These are phyloP conservation scores for Prunella vulgaris DNA, from an alignment of 257 asterid genomes.

Conservation along the genomic window DNA sequence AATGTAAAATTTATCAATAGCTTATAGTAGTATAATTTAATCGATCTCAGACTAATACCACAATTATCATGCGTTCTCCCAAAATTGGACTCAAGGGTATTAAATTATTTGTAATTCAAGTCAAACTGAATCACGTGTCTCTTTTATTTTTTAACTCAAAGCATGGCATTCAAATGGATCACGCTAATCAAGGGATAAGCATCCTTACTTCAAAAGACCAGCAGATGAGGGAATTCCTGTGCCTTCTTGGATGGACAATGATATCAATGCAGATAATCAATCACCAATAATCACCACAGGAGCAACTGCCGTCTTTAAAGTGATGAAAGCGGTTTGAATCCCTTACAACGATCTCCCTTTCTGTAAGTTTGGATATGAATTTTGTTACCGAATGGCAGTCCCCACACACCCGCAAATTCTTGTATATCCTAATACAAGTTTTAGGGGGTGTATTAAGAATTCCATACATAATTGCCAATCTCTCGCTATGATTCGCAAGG, in stretches of 20 bases:
- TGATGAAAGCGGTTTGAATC: slow-evolving; percentile 69
- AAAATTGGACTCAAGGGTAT: background rate
- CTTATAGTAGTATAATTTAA: too few species aligned
- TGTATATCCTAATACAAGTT: slow-evolving; percentile 46
- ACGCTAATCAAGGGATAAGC: too few species aligned
- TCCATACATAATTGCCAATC: slow-evolving; percentile 71
- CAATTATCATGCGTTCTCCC: background rate
- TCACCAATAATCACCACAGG: slow-evolving; percentile 60
- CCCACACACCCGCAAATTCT: slow-evolving; percentile 57
- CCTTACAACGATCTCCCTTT: slow-evolving; percentile 59
- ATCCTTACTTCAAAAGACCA: background rate
- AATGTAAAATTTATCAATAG: too few species aligned
- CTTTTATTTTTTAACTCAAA: background rate
- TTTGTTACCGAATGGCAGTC: slow-evolving; percentile 57
- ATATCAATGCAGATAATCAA: background rate
- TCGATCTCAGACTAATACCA: slow-evolving; percentile 2
- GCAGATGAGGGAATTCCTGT: background rate
- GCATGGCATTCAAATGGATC: background rate
- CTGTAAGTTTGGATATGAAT: slow-evolving; percentile 44
- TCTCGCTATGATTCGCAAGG: slow-evolving; percentile 68
- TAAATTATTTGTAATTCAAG: slow-evolving; percentile 14
- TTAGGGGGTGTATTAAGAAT: slow-evolving; percentile 59
- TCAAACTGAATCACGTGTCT: slow-evolving; percentile 6
- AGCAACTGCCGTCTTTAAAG: slow-evolving; percentile 53
- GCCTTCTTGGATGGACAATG: too few species aligned